Evolutionary conservation across 2,329 filamentous ascomycete genomes (phyloP), one percentile per base, ranked within the genome.

Genomic region (Trichoderma breve): DNA sequence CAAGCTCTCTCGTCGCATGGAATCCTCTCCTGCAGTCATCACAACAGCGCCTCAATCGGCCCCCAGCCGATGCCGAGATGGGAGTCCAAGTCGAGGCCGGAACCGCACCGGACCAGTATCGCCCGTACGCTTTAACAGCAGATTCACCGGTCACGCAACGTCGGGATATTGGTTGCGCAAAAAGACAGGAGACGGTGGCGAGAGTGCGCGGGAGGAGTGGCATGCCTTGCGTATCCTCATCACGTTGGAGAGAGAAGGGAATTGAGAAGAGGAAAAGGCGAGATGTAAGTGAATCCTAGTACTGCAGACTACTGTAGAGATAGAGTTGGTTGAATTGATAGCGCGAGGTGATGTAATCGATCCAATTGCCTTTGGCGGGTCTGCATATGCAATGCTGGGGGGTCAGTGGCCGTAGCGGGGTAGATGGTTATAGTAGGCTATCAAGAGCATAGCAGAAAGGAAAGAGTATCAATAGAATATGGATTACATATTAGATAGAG

Each of bases 161-260:
- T 58, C 55, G 66, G 26, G 47, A 53, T 21, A 36, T 70, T n/a
- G 66, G 53, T 53, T 53, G 66, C 65, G 70, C 55, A 71, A 47
- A 51, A 21, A 57, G 65, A 64, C 63, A 63, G 24, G 64, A 60
- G 47, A 57, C 34, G 39, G 66, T 55, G 73, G 73, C 73, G 74
- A 75, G 75, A 77, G 75, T 78, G 74, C 73, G 74, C 58, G 73
- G 73, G 75, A 77, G 76, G 81, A 84, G 80, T 85, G 85, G 86
- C 89, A 91, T 91, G 83, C 88, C 88, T 89, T 67, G 66, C 61
- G 72, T 61, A 64, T 74, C 73, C 65, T 70, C 88, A 90, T 90
- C 82, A 82, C 84, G 28, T 36, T 21, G 55, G 26, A 28, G 24
- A 26, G 28, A 36, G 8, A 24, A 8, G 51, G 47, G 11, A 34